phyloP scores from a whole-genome alignment of 371 early-diverging fungal species.

The Lichtheimia ornata region DNA sequence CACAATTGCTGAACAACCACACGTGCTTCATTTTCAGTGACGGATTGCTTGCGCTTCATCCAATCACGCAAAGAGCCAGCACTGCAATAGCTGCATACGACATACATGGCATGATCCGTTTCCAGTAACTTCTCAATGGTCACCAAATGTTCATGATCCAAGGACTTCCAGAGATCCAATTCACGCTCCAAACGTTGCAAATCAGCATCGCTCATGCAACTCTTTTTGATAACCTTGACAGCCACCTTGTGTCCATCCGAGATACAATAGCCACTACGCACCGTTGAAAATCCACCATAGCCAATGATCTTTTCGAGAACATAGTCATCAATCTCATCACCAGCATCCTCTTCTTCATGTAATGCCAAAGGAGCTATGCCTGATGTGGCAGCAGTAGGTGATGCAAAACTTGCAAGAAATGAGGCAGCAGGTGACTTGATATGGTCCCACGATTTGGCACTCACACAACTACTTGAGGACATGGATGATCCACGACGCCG shows the following conservation, averaged over 20 bases:
- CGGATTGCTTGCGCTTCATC: constrained; percentile 6
- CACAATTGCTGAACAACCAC: constrained; percentile 70
- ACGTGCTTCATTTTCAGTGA: constrained; percentile 55
- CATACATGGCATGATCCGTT: constrained; percentile 61
- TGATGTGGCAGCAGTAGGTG: constrained; percentile 14
- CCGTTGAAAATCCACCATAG: constrained; percentile 68
- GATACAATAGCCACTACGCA: constrained; percentile 57
- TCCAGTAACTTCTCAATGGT: constrained; percentile 65
- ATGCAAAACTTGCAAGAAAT: constrained; percentile 57
- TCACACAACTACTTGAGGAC: constrained; percentile 19
- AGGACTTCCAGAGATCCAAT: constrained; percentile 69
- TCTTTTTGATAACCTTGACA: constrained; percentile 56
- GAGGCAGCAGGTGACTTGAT: constrained; percentile 61
- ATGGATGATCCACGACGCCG: constrained; percentile 15
- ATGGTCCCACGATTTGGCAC: constrained; percentile 45
- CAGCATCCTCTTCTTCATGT: constrained; percentile 33
- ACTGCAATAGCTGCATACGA: constrained; percentile 70
- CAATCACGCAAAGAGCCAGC: constrained; percentile 57
- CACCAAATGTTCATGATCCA: constrained; percentile 73
- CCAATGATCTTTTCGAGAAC: constrained; percentile 63
- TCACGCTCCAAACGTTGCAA: constrained; percentile 50
- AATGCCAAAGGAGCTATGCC: constrained; percentile 9
- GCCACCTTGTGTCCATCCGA: constrained; percentile 45
- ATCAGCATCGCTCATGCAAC: constrained; percentile 15
- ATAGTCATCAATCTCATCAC: constrained; percentile 72